Conservation (phyloP, 306 rosid genomes). For the Carpinus fangiana region DNA sequence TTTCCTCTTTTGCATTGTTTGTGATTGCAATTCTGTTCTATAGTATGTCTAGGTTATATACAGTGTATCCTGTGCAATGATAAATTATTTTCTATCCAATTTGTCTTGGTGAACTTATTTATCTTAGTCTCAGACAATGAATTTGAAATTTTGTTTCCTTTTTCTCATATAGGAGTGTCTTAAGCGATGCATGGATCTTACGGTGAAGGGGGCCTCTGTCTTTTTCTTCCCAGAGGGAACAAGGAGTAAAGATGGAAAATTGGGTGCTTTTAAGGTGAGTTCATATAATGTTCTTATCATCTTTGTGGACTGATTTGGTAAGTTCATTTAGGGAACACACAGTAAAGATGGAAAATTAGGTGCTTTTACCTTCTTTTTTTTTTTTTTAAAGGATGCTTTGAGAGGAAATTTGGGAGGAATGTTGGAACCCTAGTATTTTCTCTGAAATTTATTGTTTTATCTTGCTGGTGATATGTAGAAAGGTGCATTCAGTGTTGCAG, state of each 20-base stretch:
- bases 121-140: constrained; percentile 5
- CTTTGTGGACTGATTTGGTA: constrained; percentile 26
- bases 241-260: constrained; percentile 80
- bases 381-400: neutral
- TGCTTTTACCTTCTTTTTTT: neutral
- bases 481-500: constrained; percentile 97
- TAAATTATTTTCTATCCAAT: neutral
- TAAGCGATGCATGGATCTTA: constrained; percentile 78
- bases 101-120: constrained; percentile 7
- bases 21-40: constrained; percentile 16
- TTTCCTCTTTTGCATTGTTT: constrained; percentile 8
- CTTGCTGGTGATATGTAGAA: constrained; percentile 54
- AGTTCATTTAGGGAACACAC: constrained; percentile 7
- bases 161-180: constrained; percentile 67
- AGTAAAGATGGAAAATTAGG: neutral
- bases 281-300: constrained; percentile 11
- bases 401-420: neutral
- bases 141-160: constrained; percentile 19
- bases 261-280: constrained; percentile 88
- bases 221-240: constrained; percentile 98
- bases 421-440: constrained; percentile 1
- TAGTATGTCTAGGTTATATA: constrained; percentile 22
- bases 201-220: constrained; percentile 82
- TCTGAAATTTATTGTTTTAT: neutral
- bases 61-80: constrained; percentile 7